phyloP scores from a whole-genome alignment of 1,284 basidiomycete species.

The Moesziomyces aphidis region DNA sequence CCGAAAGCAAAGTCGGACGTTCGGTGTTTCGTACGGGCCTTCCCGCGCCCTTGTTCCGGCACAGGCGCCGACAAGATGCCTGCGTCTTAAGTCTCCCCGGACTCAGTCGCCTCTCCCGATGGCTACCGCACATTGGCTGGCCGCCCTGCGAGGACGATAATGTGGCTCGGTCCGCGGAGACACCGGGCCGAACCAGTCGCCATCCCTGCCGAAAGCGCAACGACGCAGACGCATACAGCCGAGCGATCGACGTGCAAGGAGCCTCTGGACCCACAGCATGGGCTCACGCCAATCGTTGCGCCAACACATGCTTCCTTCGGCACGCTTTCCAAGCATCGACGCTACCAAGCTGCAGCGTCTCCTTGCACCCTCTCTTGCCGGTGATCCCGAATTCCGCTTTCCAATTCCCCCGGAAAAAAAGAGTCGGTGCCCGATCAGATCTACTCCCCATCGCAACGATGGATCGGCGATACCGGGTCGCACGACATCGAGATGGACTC shows the following conservation, averaged over 20 bases:
- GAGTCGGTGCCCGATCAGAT: too few species aligned
- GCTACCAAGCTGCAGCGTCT: background rate
- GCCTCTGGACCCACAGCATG: background rate
- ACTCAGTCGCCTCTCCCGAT: too few species aligned
- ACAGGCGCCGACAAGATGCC: too few species aligned
- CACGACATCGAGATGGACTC: background rate
- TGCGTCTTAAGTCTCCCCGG: too few species aligned
- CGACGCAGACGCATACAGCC: background rate
- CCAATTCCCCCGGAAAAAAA: background rate
- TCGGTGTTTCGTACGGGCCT: too few species aligned
- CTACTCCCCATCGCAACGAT: too few species aligned
- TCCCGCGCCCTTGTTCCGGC: too few species aligned
- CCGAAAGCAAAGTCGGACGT: too few species aligned
- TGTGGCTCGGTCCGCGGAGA: too few species aligned
- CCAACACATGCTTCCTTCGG: background rate
- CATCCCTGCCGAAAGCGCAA: background rate
- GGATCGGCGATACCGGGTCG: background rate
- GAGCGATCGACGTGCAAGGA: constrained; percentile 1
- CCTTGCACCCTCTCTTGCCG: background rate
- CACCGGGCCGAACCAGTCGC: too few species aligned
- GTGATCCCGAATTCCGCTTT: background rate
- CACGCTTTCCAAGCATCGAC: background rate
- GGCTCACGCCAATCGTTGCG: background rate
- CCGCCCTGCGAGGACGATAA: too few species aligned
- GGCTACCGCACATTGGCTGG: too few species aligned